A percentile compares a stretch with the other conserved stretches of the same genome.
These are phyloP conservation scores for Aspergillaceae sp. DNA, from an alignment of 2,329 filamentous ascomycete species.

Conservation along the genomic window DNA sequence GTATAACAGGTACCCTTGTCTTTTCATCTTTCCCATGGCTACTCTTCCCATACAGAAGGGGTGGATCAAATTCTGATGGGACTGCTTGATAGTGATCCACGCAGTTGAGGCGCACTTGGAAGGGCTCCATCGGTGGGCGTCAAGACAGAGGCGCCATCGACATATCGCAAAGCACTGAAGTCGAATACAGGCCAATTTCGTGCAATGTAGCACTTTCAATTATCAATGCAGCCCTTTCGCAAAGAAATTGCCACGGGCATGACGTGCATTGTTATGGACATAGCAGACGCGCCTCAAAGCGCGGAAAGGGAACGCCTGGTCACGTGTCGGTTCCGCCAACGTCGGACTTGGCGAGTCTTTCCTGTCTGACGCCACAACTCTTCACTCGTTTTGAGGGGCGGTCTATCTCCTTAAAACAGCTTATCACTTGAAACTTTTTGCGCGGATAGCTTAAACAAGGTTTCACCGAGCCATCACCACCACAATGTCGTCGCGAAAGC, in stretches of 20 bases:
- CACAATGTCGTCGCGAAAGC: slow-evolving; percentile 41
- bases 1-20: slow-evolving; percentile 73
- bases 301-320: slow-evolving; percentile 18
- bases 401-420: background rate
- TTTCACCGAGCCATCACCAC: background rate
- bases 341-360: background rate
- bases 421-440: no score
- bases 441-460: background rate
- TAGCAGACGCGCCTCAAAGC: slow-evolving; percentile 10
- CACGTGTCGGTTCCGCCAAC: slow-evolving; percentile 16
- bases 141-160: slow-evolving; percentile 15
- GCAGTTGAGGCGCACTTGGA: slow-evolving; percentile 88
- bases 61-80: slow-evolving; percentile 72
- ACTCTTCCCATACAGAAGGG: slow-evolving; percentile 57
- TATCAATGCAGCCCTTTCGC: background rate
- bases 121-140: slow-evolving; percentile 54
- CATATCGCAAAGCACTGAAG: slow-evolving; percentile 10
- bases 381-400: background rate
- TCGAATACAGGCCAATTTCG: no score
- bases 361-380: background rate
- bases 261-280: slow-evolving; percentile 1
- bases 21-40: slow-evolving; percentile 52
- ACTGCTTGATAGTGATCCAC: slow-evolving; percentile 86
- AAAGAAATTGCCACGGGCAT: background rate
- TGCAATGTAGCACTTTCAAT: background rate